phyloP scores from a whole-genome alignment of 345 rosid genomes.

The Populus davidiana region DNA sequence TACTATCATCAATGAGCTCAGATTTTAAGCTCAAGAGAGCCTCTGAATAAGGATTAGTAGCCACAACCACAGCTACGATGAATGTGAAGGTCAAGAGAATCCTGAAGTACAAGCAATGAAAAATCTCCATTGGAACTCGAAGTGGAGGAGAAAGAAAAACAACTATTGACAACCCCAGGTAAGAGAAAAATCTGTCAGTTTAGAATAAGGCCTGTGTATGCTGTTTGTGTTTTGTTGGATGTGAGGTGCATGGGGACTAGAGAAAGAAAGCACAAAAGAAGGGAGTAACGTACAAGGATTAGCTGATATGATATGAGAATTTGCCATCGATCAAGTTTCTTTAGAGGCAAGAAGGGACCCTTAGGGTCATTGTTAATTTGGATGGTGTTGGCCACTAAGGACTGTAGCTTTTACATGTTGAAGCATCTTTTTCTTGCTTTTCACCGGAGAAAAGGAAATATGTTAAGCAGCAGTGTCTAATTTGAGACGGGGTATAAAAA shows the following conservation, averaged over 20 bases:
- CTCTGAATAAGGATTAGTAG: constrained; percentile 57
- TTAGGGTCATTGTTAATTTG: constrained; percentile 25
- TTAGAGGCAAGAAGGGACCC: constrained; percentile 39
- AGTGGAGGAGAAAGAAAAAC: constrained; percentile 20
- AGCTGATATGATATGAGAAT: constrained; percentile 32
- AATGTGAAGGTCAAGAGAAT: constrained; percentile 29
- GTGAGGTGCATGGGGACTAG: constrained; percentile 64
- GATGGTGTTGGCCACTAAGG: constrained; percentile 45
- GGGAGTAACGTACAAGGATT: constrained; percentile 30
- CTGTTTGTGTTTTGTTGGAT: constrained; percentile 18
- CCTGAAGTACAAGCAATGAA: constrained; percentile 28
- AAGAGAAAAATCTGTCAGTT: constrained; percentile 10
- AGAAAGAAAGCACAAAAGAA: constrained; percentile 38
- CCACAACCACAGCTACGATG: constrained; percentile 17
- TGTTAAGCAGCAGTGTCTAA: constrained; percentile 11
- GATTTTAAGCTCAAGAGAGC: constrained; percentile 74
- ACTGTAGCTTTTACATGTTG: constrained; percentile 20
- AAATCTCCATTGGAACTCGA: constrained; percentile 59
- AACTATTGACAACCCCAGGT: background rate
- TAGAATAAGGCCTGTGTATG: background rate
- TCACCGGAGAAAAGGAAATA: constrained; percentile 25
- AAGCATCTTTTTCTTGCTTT: constrained; percentile 30
- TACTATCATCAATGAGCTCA: constrained; percentile 43
- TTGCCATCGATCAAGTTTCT: constrained; percentile 28
- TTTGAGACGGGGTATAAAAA: constrained; percentile 7